Percentiles rank a stretch among this genome's conserved stretches.
These are phyloP conservation scores for Asterophora lycoperdoides DNA, from an alignment of 768 basidiomycete genomes.

Conservation along the genomic window DNA sequence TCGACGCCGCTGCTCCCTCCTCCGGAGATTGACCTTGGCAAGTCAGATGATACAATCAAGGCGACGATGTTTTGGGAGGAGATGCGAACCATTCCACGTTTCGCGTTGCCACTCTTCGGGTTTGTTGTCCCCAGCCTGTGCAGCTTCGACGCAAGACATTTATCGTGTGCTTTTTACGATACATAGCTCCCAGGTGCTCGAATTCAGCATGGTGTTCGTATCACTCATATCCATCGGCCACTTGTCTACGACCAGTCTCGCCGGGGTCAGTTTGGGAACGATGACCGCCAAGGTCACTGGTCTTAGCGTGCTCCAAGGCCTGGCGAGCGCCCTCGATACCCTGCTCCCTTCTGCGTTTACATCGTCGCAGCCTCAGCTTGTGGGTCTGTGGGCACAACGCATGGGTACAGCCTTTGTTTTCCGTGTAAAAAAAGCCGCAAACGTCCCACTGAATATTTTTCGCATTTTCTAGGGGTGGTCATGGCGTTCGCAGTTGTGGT, in stretches of 20 bases:
- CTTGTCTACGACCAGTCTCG: slow-evolving; percentile 81
- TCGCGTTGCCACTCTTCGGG: slow-evolving; percentile 8
- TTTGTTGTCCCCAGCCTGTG: neutral
- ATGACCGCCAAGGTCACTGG: slow-evolving; percentile 75
- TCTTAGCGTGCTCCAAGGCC: slow-evolving; percentile 76
- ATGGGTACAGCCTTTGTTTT: slow-evolving; percentile 55
- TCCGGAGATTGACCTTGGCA: no score
- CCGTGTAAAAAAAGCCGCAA: neutral
- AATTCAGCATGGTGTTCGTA: slow-evolving; percentile 81
- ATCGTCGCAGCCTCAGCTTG: slow-evolving; percentile 77
- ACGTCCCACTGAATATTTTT: neutral
- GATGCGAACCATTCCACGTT: neutral
- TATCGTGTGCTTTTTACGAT: no score
- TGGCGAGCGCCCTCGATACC: slow-evolving; percentile 84
- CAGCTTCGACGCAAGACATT: no score
- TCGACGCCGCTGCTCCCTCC: no score
- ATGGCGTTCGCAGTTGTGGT: slow-evolving; percentile 55
- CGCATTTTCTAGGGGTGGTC: slow-evolving; percentile 46
- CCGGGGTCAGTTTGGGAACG: slow-evolving; percentile 69
- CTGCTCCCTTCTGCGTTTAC: slow-evolving; percentile 95
- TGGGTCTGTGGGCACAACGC: slow-evolving; percentile 87
- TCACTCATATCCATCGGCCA: slow-evolving; percentile 88
- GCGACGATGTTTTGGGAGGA: slow-evolving; percentile 11
- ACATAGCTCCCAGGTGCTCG: slow-evolving; percentile 67
- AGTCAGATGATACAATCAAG: neutral